Percentiles rank a stretch among this genome's conserved stretches.
These are phyloP conservation scores for Quercus tomentella DNA, from an alignment of 331 rosid species.

Conservation along the genomic window DNA sequence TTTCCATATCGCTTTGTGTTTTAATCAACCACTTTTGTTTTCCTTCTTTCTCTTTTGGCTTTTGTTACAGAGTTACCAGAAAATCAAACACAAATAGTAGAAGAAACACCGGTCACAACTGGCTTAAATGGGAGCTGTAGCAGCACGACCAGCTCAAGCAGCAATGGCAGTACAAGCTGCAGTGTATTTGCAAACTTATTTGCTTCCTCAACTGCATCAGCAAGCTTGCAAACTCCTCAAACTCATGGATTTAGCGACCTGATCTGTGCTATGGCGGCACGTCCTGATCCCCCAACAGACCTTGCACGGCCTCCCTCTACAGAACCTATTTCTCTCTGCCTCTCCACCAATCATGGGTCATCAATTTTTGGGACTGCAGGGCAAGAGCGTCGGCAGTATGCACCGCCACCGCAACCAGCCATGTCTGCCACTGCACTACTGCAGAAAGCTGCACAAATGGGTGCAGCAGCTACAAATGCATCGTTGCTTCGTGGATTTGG, in stretches of 20 bases:
- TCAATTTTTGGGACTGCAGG: conserved; percentile 68
- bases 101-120: conserved; percentile 41
- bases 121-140: conserved; percentile 48
- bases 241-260: conserved; percentile 60
- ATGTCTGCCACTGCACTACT: conserved; percentile 99
- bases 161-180: conserved; percentile 55
- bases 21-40: conserved; percentile 32
- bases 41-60: conserved; percentile 6
- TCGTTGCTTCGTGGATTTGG: conserved; percentile 86
- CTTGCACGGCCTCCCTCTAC: conserved; percentile 45
- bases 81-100: conserved; percentile 40
- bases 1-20: conserved; percentile 22
- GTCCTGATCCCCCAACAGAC: conserved; percentile 44
- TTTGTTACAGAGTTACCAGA: conserved; percentile 44
- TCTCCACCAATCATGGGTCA: conserved; percentile 59
- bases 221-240: conserved; percentile 56
- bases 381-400: conserved; percentile 68
- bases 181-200: conserved; percentile 85
- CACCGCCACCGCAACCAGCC: conserved; percentile 68
- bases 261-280: conserved; percentile 63
- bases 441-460: conserved; percentile 98
- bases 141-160: conserved; percentile 55
- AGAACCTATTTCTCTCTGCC: conserved; percentile 85
- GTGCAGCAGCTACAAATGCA: conserved; percentile 73
- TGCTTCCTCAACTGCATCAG: conserved; percentile 69